Evolutionary conservation across 257 asterid species (phyloP), one percentile per base, ranked within the genome.

Genomic region (Solanum medicagineum): DNA sequence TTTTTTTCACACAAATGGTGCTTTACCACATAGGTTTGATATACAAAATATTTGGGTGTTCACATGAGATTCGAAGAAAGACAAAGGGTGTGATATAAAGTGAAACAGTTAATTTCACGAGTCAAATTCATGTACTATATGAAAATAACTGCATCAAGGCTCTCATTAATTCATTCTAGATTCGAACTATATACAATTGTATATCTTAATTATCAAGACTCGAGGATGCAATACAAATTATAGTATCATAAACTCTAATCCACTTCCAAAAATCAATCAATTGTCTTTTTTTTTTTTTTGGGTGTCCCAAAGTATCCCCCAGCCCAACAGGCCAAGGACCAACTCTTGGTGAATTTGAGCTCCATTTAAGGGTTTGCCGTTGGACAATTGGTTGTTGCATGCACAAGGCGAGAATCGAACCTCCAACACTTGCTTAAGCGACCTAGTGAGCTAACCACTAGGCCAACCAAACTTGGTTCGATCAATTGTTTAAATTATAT

Each of bases 11-110:
- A 6, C 45, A 1, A 0, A 29, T 65, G 5, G 19, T 17, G 19
- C 29, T 70, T 36, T 44, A 73, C 20, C 11, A 45, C 13, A 0
- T 36, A 20, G 36, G 55, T 20, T 42, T 71, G 75, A 68, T 32
- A 17, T 0, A 70, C 1, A 4, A 40, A 69, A 17, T 36, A 36
- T 9, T 36, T 20, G 8, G 4, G 8, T 1, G 0, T 17, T 17
- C 45, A 17, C 0, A 0, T 0, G 10, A 0, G 5, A 0, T 40
- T 19, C 0, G 2, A 2, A 5, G 1, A 11, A 36, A 9, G 15
- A 13, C 17, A 69, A 0, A 0, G 0, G 8, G 15, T 19, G 13
- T 8, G 5, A 19, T 70, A 0, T 70, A 5, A 0, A 6, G 0
- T 19, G 10, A 24, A 17, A 69, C 0, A 15, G 9, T 2, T 68